Percentiles rank a stretch among this genome's conserved stretches.
Conservation (phyloP, 805 yeast species). For the Candida oleophila region DNA sequence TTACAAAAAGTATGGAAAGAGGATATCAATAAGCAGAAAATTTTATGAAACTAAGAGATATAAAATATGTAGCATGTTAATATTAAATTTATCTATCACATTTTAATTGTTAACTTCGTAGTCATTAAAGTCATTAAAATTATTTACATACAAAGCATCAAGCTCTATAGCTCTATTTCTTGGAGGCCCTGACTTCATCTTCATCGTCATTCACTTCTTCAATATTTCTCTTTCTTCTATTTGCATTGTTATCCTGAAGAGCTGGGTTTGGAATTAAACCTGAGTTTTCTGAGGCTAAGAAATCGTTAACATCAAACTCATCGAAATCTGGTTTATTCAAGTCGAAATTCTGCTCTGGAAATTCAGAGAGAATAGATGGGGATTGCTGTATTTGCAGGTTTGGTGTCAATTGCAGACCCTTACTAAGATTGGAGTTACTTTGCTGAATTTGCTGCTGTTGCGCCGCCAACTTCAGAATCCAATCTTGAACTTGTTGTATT, state of each 20-base stretch:
- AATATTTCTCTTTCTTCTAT: constrained; percentile 11
- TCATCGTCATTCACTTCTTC: constrained; percentile 16
- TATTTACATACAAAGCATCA: neutral
- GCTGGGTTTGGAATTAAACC: neutral
- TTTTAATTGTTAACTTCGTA: neutral
- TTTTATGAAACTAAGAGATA: neutral
- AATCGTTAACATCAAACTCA: constrained; percentile 35
- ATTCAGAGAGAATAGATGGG: constrained; percentile 1
- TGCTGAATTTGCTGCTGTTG: constrained; percentile 21
- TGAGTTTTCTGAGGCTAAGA: constrained; percentile 14
- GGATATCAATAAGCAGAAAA: no score
- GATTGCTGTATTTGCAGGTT: constrained; percentile 11
- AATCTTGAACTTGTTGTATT: constrained; percentile 55
- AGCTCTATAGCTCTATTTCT: neutral
- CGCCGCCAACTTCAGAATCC: constrained; percentile 43
- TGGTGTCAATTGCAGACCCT: neutral
- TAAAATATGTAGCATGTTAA: neutral
- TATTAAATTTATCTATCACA: neutral
- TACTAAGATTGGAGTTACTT: neutral
- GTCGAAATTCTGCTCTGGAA: neutral
- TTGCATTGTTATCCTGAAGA: neutral
- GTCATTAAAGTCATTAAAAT: neutral
- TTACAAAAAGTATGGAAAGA: no score
- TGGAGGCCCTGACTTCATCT: neutral
- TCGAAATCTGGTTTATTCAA: constrained; percentile 12